These are phyloP conservation scores for Hanseniaspora mollemarum DNA, from an alignment of 805 yeast genomes.

Conservation along the genomic window DNA sequence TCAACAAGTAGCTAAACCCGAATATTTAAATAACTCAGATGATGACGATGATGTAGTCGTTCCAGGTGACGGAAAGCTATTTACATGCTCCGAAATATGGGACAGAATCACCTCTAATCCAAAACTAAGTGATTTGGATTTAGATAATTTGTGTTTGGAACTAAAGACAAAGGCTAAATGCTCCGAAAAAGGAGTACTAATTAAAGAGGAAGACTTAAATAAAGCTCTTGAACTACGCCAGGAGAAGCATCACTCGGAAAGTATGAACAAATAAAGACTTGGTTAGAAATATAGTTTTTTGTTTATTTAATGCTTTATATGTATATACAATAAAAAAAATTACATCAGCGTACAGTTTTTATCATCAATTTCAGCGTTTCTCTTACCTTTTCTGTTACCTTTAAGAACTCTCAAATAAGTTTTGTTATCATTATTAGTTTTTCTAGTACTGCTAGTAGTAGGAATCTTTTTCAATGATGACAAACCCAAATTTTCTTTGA, in stretches of 20 bases:
- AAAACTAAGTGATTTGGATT: slow-evolving; percentile 80
- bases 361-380: background rate
- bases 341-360: slow-evolving; percentile 9
- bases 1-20: background rate
- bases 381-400: slow-evolving; percentile 6
- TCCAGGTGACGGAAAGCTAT: slow-evolving; percentile 44
- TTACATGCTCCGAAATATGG: slow-evolving; percentile 89
- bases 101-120: slow-evolving; percentile 93
- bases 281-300: background rate
- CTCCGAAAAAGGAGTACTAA: slow-evolving; percentile 82
- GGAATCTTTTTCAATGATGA: slow-evolving; percentile 17
- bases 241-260: slow-evolving; percentile 12
- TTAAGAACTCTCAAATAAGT: background rate
- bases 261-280: background rate
- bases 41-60: slow-evolving; percentile 47
- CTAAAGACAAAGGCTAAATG: slow-evolving; percentile 88
- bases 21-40: slow-evolving; percentile 19
- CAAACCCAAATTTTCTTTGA: slow-evolving; percentile 16
- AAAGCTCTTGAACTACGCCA: slow-evolving; percentile 27
- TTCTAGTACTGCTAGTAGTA: background rate
- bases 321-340: background rate
- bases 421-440: slow-evolving; percentile 1
- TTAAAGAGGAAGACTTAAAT: slow-evolving; percentile 70
- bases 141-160: slow-evolving; percentile 85
- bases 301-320: background rate